Percentiles rank a stretch among this genome's conserved stretches.
These are phyloP conservation scores for Dentipellis sp. DNA, from an alignment of 768 basidiomycete species.

Conservation along the genomic window DNA sequence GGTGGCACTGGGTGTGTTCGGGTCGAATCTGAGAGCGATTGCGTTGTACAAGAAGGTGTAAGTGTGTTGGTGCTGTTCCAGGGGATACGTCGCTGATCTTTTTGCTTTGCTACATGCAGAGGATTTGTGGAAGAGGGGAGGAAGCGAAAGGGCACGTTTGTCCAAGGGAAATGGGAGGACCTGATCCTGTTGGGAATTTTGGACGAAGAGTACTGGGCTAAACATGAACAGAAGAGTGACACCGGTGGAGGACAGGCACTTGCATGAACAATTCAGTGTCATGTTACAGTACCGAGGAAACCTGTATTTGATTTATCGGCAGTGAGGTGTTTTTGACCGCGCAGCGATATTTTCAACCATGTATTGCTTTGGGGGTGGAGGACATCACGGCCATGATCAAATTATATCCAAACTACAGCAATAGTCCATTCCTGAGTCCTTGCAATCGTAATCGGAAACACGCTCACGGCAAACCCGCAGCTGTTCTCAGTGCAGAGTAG, in stretches of 20 bases:
- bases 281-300: too few species aligned
- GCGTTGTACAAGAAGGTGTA: background rate
- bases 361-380: too few species aligned
- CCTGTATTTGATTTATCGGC: too few species aligned
- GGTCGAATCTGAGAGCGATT: background rate
- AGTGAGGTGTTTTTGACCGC: too few species aligned
- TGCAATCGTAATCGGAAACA: too few species aligned
- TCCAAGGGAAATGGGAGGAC: background rate
- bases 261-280: too few species aligned
- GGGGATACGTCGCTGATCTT: background rate
- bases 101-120: background rate
- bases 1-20: background rate
- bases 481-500: constrained; percentile 37
- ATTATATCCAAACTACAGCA: too few species aligned
- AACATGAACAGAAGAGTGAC: background rate
- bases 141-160: background rate
- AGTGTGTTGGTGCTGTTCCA: background rate
- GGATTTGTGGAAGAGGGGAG: background rate
- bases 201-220: background rate
- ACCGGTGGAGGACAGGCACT: too few species aligned
- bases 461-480: constrained; percentile 25
- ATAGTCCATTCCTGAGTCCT: too few species aligned
- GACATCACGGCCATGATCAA: too few species aligned
- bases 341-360: too few species aligned
- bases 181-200: background rate